Base-by-base conservation (phyloP, 306 rosid genomes). In the Adenanthera pavonina region DNA sequence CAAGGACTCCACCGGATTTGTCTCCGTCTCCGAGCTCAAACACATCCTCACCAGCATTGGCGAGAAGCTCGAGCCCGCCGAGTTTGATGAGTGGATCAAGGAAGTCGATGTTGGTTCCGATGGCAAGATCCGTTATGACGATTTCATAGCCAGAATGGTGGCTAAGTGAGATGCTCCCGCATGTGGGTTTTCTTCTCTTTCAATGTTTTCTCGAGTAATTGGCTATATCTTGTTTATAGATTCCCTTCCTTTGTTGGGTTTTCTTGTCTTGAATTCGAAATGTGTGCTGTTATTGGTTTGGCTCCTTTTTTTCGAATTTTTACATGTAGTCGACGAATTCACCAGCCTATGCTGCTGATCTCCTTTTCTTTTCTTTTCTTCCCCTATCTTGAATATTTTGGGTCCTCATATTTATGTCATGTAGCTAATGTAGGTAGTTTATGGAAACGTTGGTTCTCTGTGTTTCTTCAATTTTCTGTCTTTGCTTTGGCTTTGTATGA, bases 81-180 rank as follows among this genome's bases (percentile, higher is more conserved):
- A 91, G 88, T 91, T 91, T 47, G 95, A 91, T 72, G 95, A 91
- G 87, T 91, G 95, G 95, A 89, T 91, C 89, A 84, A 89, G 72
- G 92, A 89, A 89, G 95, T 91, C 25, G 95, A 91, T 72, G 95
- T 91, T 15, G 60, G 92, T 25, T 78, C 93, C 54, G 97, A 95
- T 74, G 99, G 98, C 35, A 92, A 88, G 92, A 95, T 95, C 93
- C 92, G 94, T 70, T 95, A 95, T 85, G 99, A 93, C 76, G 99
- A 95, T 68, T 95, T 95, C 91, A 95, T 95, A 57, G 94, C 94
- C 66, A 84, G 98, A 89, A 95, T 93, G 99, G 92, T 95, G 38
- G 99, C 99, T 77, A 95, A 93, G 93, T 95, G 91, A 91, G 65
- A 69, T 38, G 72, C 16, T 69, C 73, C 46, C 3, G 72, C 65